These are phyloP conservation scores for Fusarium buharicum DNA, from an alignment of 2,329 filamentous ascomycete species.

Conservation along the genomic window DNA sequence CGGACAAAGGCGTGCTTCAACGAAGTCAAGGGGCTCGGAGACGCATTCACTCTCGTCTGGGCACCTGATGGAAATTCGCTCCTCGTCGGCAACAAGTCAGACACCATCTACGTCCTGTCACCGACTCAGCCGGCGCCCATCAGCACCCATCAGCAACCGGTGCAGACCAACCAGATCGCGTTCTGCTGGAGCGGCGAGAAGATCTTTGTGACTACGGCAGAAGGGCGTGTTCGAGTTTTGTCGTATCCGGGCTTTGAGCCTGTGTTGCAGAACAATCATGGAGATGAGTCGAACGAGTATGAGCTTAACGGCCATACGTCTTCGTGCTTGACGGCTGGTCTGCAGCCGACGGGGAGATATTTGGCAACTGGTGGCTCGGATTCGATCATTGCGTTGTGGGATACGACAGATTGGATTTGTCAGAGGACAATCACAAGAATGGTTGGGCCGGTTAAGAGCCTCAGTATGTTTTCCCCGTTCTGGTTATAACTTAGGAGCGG, in stretches of 20 bases:
- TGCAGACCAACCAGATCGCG: conserved; percentile 76
- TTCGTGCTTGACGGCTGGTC: conserved; percentile 72
- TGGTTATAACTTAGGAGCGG: background rate
- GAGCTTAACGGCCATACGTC: conserved; percentile 78
- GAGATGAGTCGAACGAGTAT: conserved; percentile 62
- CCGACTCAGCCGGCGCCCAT: conserved; percentile 67
- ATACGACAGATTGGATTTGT: conserved; percentile 81
- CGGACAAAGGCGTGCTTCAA: conserved; percentile 76
- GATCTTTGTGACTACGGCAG: conserved; percentile 75
- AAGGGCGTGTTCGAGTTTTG: conserved; percentile 76
- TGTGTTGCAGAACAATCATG: conserved; percentile 61
- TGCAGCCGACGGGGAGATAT: conserved; percentile 77
- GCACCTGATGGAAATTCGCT: conserved; percentile 75
- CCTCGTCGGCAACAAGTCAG: conserved; percentile 77
- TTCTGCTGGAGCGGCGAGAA: conserved; percentile 80
- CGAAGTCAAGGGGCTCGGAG: conserved; percentile 72
- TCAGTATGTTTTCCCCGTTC: conserved; percentile 61
- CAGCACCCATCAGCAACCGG: conserved; percentile 67
- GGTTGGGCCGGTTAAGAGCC: conserved; percentile 74
- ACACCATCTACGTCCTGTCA: conserved; percentile 71
- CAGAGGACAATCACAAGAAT: conserved; percentile 76
- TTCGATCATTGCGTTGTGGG: conserved; percentile 80
- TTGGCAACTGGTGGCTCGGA: conserved; percentile 81
- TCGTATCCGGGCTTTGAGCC: conserved; percentile 73
- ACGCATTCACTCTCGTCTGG: conserved; percentile 79